Percentiles rank a stretch among this genome's conserved stretches.
Evolutionary conservation across 768 basidiomycete genomes (phyloP).

Genomic region (Amanita phalloides): DNA sequence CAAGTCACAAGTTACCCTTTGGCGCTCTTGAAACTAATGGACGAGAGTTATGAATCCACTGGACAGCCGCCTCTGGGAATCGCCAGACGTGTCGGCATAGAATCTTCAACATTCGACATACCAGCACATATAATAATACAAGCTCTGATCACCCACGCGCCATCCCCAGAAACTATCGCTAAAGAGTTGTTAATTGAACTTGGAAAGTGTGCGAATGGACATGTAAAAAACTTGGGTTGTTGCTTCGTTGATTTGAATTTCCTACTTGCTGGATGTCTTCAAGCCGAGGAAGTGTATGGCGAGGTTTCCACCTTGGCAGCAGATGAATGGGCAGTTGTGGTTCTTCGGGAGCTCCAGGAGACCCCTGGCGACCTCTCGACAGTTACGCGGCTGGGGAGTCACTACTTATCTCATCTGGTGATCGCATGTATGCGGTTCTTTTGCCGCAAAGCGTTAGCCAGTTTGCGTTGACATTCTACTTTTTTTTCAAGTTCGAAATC

Average conservation of each 20-base stretch:
- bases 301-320: neutral
- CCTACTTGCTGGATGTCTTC: neutral
- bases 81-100: neutral
- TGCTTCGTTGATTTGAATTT: slow-evolving; percentile 5
- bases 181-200: neutral
- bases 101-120: too few species aligned
- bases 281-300: slow-evolving; percentile 1
- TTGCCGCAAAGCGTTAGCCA: too few species aligned
- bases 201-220: slow-evolving; percentile 5
- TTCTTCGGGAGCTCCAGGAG: slow-evolving; percentile 1
- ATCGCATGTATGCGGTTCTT: neutral
- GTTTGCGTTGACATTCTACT: too few species aligned
- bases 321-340: too few species aligned
- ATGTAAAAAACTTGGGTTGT: slow-evolving; percentile 4
- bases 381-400: slow-evolving; percentile 2
- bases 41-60: slow-evolving; percentile 2
- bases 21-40: slow-evolving; percentile 7
- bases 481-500: too few species aligned
- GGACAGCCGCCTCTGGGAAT: slow-evolving; percentile 5
- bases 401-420: slow-evolving; percentile 3
- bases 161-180: too few species aligned
- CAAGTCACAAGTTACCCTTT: slow-evolving; percentile 5
- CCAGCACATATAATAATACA: too few species aligned
- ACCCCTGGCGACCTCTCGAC: neutral
- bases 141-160: too few species aligned